Evolutionary conservation across 345 rosid species (phyloP), one percentile per base, ranked within the genome.

Genomic region (Bruguiera parviflora): DNA sequence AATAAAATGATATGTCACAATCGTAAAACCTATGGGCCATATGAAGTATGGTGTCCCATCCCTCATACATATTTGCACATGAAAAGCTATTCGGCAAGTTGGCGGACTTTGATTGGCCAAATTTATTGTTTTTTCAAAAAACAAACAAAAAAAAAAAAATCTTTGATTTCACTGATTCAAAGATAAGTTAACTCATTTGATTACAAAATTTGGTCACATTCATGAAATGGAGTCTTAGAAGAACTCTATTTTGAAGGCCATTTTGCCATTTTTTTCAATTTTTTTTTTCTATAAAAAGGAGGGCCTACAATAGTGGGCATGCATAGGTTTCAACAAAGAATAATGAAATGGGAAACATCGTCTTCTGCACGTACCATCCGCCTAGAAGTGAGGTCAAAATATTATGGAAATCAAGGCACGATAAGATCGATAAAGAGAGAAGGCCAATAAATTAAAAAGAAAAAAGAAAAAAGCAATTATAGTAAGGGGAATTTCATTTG

Each of bases 301-400:
- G 1, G 15, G 32, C 67, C 43, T 63, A 53, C 27, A 21, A 22
- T 46, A 63, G 56, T 61, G 33, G 65, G 24, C 32, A 57, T 35
- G 75, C 81, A 64, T 77, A 75, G 84, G 58, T 70, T 84, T 84
- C 81, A 79, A 80, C 37, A 74, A 67, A 53, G 71, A 66, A 70
- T 53, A 53, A 75, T 56, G 5, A 69, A 61, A 65, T 53, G 46
- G 33, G 53, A 51, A 70, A 73, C 80, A 74, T 73, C 83, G 82
- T 79, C 52, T 52, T 52, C 10, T 59, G 65, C 56, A 81, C 82
- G 82, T 71, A 68, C 62, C 71, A 3, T 61, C 39, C 58, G 0
- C 57, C 22, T 21, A n/a, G 43, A 46, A 62, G 29, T 16, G 16
- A 51, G 59, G 61, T 29, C 63, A 65, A 74, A 62, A 24, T 66